These are phyloP conservation scores for Incumbomyces delicatus DNA, from an alignment of 2,329 filamentous ascomycete genomes.

Conservation along the genomic window DNA sequence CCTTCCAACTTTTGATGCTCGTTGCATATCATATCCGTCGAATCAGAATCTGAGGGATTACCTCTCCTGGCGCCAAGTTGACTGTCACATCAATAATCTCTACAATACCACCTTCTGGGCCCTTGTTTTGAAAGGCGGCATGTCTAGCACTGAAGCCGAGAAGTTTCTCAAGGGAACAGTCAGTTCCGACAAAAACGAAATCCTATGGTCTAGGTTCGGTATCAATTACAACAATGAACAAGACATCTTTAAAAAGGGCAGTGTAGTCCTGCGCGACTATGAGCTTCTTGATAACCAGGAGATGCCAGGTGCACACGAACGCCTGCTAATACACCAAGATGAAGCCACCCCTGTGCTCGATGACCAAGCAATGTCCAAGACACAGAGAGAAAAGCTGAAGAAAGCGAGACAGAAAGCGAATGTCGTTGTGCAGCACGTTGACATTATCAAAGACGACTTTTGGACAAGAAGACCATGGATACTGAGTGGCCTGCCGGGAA, in stretches of 20 bases:
- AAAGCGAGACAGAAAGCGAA: conserved; percentile 72
- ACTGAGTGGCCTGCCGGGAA: conserved; percentile 62
- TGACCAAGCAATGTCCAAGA: conserved; percentile 43
- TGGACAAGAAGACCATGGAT: conserved; percentile 84
- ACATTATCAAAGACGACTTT: conserved; percentile 92
- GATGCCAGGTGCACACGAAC: not conserved
- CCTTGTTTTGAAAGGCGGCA: conserved; percentile 66
- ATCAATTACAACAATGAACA: conserved; percentile 98
- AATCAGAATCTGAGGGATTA: conserved; percentile 80
- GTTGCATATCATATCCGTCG: conserved; percentile 82
- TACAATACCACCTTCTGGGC: conserved; percentile 98
- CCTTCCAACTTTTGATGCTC: conserved; percentile 82
- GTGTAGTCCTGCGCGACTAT: conserved; percentile 78
- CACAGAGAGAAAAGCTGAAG: conserved; percentile 71
- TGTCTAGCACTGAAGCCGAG: conserved; percentile 71
- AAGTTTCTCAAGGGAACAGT: conserved; percentile 71
- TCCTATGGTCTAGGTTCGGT: conserved; percentile 75
- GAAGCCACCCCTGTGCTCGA: not conserved
- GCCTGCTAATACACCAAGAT: not conserved
- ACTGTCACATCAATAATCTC: conserved; percentile 97
- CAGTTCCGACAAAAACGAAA: conserved; percentile 87
- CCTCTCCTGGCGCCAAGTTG: conserved; percentile 91
- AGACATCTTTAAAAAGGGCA: conserved; percentile 88
- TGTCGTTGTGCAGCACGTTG: conserved; percentile 73
- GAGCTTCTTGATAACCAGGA: conserved; percentile 44